Base-by-base conservation (phyloP, 306 rosid genomes). In the Trifolium pratense region DNA sequence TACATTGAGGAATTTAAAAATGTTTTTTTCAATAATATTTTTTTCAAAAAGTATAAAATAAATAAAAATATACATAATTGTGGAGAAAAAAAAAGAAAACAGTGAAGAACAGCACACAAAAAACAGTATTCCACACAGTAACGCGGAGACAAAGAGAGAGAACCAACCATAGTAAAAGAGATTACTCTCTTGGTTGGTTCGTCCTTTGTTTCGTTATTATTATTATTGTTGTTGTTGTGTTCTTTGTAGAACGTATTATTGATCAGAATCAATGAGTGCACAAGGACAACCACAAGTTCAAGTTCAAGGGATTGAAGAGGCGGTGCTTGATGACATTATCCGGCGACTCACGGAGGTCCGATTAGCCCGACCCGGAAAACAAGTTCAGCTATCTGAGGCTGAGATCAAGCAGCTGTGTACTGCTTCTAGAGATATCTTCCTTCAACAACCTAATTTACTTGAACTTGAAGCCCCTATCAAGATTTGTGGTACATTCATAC, bases 391-490 rank as follows among this genome's bases (percentile, higher is more conserved):
- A 26, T 89, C 97, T 1, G 98, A 93, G 81, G 56, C 89, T 1
- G 98, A 93, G 89, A 93, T 93, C 97, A 93, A 87, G 85, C 97
- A 93, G 42, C 96, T 93, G 3, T 93, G 97, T 31, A 62, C 58
- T 53, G 87, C 93, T 78, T 89, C 98, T 29, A 82, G 86, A 79
- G 96, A 91, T 7, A 86, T 93, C 80, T 93, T 93, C 68, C 74
- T 88, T 68, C 87, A 78, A 20, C 98, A 93, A 76, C 90, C 97
- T 34, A 91, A 87, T 85, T 87, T 93, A 83, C 97, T 93, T 39
- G 98, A 93, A 87, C 98, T 93, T 12, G 96, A 89, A 78, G 97
- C 97, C 75, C 97, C 97, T 56, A 89, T 93, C 83, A 91, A 93
- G 89, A 91, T 93, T 81, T 93, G 98, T 53, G 98, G 98, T 93